These are phyloP conservation scores for Primulina eburnea DNA, from an alignment of 257 asterid genomes.

Conservation along the genomic window DNA sequence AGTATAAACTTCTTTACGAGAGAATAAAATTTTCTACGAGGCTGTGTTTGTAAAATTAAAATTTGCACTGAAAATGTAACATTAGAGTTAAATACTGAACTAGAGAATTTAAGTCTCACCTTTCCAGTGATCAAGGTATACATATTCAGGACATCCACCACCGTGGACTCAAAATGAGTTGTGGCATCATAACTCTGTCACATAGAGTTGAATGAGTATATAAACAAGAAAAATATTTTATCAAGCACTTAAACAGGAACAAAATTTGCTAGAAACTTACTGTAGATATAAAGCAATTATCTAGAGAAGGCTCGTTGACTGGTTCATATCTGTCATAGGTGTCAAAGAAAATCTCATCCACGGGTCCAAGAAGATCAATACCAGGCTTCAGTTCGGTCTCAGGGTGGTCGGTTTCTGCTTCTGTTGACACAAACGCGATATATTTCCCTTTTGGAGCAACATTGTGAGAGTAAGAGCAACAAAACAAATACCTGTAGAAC, in stretches of 20 bases:
- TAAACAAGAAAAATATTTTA: neutral
- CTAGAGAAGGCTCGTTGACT: slow-evolving; percentile 73
- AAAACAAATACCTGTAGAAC: slow-evolving; percentile 74
- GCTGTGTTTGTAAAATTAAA: neutral
- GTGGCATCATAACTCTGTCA: slow-evolving; percentile 65
- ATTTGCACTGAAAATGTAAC: neutral
- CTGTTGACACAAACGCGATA: slow-evolving; percentile 93
- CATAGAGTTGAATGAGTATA: slow-evolving; percentile 23
- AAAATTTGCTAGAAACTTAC: slow-evolving; percentile 45
- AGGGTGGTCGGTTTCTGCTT: slow-evolving; percentile 89
- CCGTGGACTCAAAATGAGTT: slow-evolving; percentile 70
- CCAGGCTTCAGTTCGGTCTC: slow-evolving; percentile 88
- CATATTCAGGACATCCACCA: slow-evolving; percentile 60
- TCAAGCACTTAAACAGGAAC: slow-evolving; percentile 16
- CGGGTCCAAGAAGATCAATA: slow-evolving; percentile 87
- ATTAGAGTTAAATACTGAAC: slow-evolving; percentile 5
- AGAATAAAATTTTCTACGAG: neutral
- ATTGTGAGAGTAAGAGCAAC: slow-evolving; percentile 95
- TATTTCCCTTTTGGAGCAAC: slow-evolving; percentile 96
- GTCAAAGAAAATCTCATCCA: slow-evolving; percentile 92
- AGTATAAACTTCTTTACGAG: no score
- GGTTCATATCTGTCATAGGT: slow-evolving; percentile 86
- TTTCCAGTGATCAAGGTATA: slow-evolving; percentile 62
- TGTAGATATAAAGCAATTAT: slow-evolving; percentile 88
- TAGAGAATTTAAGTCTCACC: slow-evolving; percentile 33